Evolutionary conservation across 139 green algal species (phyloP), one percentile per base, ranked within the genome.

Genomic region (Trebouxia sp.): DNA sequence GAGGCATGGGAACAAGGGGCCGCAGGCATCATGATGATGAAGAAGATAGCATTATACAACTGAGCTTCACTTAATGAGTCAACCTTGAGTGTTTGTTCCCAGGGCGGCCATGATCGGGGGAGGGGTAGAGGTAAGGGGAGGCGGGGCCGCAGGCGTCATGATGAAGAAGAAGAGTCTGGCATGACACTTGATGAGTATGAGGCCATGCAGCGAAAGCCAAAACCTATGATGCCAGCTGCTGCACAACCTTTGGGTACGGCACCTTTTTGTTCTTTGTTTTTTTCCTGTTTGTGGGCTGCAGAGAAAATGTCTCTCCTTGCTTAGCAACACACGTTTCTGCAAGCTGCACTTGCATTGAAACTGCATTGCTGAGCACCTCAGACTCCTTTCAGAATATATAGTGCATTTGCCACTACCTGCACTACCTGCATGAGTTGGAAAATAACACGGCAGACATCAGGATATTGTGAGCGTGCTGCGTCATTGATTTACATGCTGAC

Each of bases 161-260:
- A 70, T 48, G 77, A 82, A 47, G 56, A 78, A 20, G 70, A 82
- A 41, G 56, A 75, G 14, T 65, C 41, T 20, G 41, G 41, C 55
- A 75, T 82, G 77, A 82, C 77, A 14, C 58, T 82, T 17, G 58
- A 66, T 62, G 77, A 82, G 41, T 82, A 51, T 42, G 77, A 82
- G 65, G 77, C 77, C n/a, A 50, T 62, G 58, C 77, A 76, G 17
- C 17, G 39, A 0, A 62, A 51, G 39, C 41, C 62, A 6, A 45
- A 26, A n/a, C 32, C 32, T 26, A 15, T 17, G 30, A 30, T 39
- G 20, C 10, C 10, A 1, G 3, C 62, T n/a, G 32, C 62, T 14
- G 62, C 35, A 30, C 12, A 35, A 4, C 32, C 62, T 7, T 0
- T 43, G 42, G 62, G 62, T 72, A 72, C 12, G 9, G 28, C 12